Conservation (phyloP, 805 yeast genomes). For the Metschnikowia gelsemii region DNA sequence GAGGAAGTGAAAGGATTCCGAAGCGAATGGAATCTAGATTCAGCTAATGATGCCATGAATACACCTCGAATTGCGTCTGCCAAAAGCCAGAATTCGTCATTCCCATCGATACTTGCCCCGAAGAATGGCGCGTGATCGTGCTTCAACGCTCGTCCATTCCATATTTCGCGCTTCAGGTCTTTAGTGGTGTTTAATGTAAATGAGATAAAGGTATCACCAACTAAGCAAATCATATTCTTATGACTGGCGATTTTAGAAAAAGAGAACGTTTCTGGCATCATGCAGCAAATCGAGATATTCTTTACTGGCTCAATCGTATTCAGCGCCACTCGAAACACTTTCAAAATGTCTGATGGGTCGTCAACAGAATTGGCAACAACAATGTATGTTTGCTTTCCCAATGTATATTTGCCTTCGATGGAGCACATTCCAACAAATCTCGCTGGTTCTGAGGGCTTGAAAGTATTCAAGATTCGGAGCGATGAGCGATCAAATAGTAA, state of each 20-base stretch:
- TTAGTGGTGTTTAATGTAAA: not conserved
- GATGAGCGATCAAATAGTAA: slow-evolving; percentile 10
- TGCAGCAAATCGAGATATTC: slow-evolving; percentile 4
- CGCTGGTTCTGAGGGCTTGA: not conserved
- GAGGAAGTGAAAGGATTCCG: slow-evolving; percentile 7
- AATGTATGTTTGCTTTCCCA: not conserved
- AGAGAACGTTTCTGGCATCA: slow-evolving; percentile 8
- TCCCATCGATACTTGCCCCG: slow-evolving; percentile 19
- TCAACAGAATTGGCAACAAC: slow-evolving; percentile 10
- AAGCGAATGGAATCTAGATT: not conserved
- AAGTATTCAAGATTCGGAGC: slow-evolving; percentile 5
- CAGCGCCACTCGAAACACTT: slow-evolving; percentile 5
- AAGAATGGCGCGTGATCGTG: slow-evolving; percentile 2
- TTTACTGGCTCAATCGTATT: slow-evolving; percentile 2
- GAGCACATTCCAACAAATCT: slow-evolving; percentile 11
- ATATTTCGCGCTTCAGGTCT: not conserved
- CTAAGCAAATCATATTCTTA: slow-evolving; percentile 7
- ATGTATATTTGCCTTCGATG: slow-evolving; percentile 1
- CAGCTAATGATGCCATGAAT: slow-evolving; percentile 5
- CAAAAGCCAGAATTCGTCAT: slow-evolving; percentile 4
- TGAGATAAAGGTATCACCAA: slow-evolving; percentile 5
- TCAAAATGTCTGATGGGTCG: slow-evolving; percentile 1
- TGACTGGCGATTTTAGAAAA: slow-evolving; percentile 8
- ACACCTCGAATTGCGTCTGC: slow-evolving; percentile 15
- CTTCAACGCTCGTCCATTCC: slow-evolving; percentile 3